Percentiles rank a stretch among this genome's conserved stretches.
Conservation (phyloP, 1,139 yeast species). For the Pneumocystis oryctolagi region DNA sequence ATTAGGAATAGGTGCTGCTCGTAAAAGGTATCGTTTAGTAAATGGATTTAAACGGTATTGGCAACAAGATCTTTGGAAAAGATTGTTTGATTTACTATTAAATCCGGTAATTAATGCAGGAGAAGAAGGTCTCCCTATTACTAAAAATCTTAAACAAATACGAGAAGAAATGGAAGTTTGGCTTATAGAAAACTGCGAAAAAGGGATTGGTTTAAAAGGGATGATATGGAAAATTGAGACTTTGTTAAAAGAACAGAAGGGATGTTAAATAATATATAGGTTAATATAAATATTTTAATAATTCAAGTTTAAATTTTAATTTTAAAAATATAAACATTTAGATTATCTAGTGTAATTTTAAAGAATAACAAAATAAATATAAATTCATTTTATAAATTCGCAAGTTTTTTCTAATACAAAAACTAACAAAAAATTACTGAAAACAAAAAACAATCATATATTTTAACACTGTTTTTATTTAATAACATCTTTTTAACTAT, state of each 20-base stretch:
- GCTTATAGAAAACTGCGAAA: constrained; percentile 24
- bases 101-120: constrained; percentile 35
- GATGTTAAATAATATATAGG: not conserved
- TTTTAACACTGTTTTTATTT: too few species aligned
- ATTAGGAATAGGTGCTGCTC: constrained; percentile 10
- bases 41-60: constrained; percentile 56
- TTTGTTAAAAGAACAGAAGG: not conserved
- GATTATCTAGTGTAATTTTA: not conserved
- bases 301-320: not conserved
- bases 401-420: too few species aligned
- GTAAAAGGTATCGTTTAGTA: constrained; percentile 27
- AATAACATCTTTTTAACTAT: too few species aligned
- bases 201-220: constrained; percentile 11
- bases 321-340: not conserved
- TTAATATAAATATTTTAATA: not conserved
- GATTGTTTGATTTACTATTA: constrained; percentile 47
- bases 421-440: too few species aligned
- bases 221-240: not conserved
- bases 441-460: too few species aligned
- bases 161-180: constrained; percentile 34
- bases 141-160: constrained; percentile 27
- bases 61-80: constrained; percentile 60
- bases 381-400: not conserved
- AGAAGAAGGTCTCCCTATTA: constrained; percentile 28
- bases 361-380: not conserved